Evolutionary conservation across 2,329 filamentous ascomycete genomes (phyloP), one percentile per base, ranked within the genome.

Genomic region (Aureobasidium namibiae): DNA sequence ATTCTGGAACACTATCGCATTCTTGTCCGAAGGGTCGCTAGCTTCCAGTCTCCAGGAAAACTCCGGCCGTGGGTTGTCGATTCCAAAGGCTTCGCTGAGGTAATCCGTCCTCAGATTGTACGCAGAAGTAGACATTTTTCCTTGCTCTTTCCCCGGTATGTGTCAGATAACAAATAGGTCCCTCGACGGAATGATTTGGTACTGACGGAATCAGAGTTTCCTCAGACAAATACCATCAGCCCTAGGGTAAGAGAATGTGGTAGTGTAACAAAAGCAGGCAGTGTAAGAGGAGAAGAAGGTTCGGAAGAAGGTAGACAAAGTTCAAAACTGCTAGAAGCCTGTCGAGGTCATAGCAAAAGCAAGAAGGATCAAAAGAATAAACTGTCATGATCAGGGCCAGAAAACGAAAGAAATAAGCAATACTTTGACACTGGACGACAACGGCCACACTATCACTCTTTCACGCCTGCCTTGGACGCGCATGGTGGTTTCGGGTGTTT

Each of bases 81-180:
- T 57, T 11, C 54, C 54, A 29, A 57, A 48, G 2, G 54, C 41
- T 33, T 57, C 41, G 42, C 3, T 23, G 10, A 57, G 33, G 11
- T 57, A 57, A 9, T 57, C 54, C 0, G 54, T 57, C 33, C 54
- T 57, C 2, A 57, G 54, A 38, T 57, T 13, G 29, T 57, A 57
- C 10, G 54, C 41, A 33, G 42, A 36, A 18, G 42, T 48, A 16
- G 54, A 33, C 54, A 57, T 57, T 10, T 33, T 38, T 13, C 6
- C 21, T 31, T 1, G 14, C 7, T 36, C 31, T 16, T 29, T 29
- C 9, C 29, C 33, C n/a, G 18, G 8, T 13, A 24, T n/a, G 4
- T 14, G 2, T 31, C 7, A 26, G 4, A 3, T 3, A 29, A 26
- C n/a, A 45, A 3, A n/a, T 1, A 9, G 21, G 29, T 16, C 6